These are phyloP conservation scores for Trichoderma endophyticum DNA, from an alignment of 2,329 filamentous ascomycete genomes.

Conservation along the genomic window DNA sequence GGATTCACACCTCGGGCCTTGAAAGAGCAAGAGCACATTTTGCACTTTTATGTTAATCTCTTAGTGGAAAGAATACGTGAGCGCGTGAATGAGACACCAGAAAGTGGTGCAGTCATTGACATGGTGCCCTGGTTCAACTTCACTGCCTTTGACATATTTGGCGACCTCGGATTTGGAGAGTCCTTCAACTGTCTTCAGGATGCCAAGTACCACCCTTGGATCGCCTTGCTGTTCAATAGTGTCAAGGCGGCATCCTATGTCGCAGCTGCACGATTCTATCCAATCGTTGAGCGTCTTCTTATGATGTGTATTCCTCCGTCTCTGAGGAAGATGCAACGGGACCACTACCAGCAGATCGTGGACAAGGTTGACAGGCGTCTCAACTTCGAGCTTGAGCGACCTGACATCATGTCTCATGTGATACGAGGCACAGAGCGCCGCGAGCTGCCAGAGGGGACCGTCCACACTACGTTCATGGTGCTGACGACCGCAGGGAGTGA, in stretches of 20 bases:
- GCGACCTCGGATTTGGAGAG: conserved; percentile 23
- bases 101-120: conserved; percentile 20
- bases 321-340: background rate
- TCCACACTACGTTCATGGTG: conserved; percentile 27
- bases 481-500: conserved; percentile 32
- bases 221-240: conserved; percentile 17
- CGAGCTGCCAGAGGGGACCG: conserved; percentile 30
- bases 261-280: conserved; percentile 2
- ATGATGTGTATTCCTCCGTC: conserved; percentile 8
- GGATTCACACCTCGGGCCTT: conserved; percentile 23
- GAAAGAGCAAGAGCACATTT: conserved; percentile 28
- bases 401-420: conserved; percentile 30
- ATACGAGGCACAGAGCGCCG: conserved; percentile 29
- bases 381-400: conserved; percentile 24
- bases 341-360: conserved; percentile 23
- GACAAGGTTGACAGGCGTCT: conserved; percentile 26
- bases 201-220: conserved; percentile 21
- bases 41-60: conserved; percentile 28
- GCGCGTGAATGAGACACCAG: background rate
- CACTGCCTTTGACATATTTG: conserved; percentile 30
- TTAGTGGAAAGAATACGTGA: conserved; percentile 25
- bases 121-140: conserved; percentile 28
- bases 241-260: conserved; percentile 11
- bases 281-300: conserved; percentile 4
- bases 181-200: conserved; percentile 21